Evolutionary conservation across 83 land plant genomes (phyloP).

Genomic region (Picea mariana): DNA sequence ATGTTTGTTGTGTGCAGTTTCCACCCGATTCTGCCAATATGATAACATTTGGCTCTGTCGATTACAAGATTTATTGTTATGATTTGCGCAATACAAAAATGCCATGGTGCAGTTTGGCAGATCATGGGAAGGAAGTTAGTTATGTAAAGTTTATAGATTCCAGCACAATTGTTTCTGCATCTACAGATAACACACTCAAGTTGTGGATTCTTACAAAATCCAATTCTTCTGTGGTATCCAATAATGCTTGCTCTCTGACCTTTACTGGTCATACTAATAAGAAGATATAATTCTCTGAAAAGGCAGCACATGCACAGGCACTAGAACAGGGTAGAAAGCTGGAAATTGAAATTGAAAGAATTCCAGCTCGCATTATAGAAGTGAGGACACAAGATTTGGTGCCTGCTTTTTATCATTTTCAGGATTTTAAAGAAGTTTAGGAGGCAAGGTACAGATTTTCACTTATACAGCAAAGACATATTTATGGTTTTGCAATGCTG

Average conservation of each 20-base stretch:
- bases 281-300: conserved; percentile 32
- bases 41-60: conserved; percentile 87
- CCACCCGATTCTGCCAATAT: conserved; percentile 65
- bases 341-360: conserved; percentile 82
- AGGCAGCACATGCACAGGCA: too few species aligned
- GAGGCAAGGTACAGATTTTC: conserved; percentile 34
- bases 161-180: conserved; percentile 77
- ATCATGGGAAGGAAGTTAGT: conserved; percentile 85
- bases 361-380: conserved; percentile 61
- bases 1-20: conserved; percentile 93
- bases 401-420: conserved; percentile 63
- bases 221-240: conserved; percentile 38
- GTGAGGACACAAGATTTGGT: conserved; percentile 61
- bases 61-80: conserved; percentile 79
- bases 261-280: conserved; percentile 85
- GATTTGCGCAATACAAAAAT: conserved; percentile 66
- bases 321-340: neutral
- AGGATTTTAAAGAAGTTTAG: conserved; percentile 7
- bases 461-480: neutral
- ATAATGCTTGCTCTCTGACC: conserved; percentile 69
- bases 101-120: conserved; percentile 78
- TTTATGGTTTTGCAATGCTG: neutral
- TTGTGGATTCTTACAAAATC: conserved; percentile 83
- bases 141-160: conserved; percentile 83
- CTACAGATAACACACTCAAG: conserved; percentile 90